These are phyloP conservation scores for Rhodamnia argentea DNA, from an alignment of 345 rosid genomes.

Conservation along the genomic window DNA sequence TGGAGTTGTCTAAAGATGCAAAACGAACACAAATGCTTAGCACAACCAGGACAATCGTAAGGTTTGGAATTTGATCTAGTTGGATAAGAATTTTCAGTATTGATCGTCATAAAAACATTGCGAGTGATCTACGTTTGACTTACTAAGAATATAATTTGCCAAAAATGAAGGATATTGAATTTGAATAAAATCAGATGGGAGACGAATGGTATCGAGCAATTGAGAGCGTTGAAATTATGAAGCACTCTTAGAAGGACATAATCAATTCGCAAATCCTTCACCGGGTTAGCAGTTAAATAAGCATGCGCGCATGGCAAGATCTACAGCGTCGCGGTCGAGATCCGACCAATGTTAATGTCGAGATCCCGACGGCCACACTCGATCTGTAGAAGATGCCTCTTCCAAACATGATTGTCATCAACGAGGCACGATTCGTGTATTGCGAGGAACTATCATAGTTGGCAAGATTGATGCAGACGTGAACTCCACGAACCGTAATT, in stretches of 20 bases:
- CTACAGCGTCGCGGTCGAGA: accelerated
- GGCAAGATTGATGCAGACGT: no score
- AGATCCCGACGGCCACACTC: background rate
- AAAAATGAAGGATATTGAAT: background rate
- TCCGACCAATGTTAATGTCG: background rate
- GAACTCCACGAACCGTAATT: no score
- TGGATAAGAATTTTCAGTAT: background rate
- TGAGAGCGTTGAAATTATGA: background rate
- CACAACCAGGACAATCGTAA: background rate
- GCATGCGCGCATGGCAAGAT: background rate
- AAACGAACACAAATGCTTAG: background rate
- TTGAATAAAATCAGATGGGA: background rate
- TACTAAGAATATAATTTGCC: background rate
- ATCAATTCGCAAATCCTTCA: background rate
- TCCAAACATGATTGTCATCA: background rate
- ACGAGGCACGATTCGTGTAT: no score
- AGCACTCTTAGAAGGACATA: background rate
- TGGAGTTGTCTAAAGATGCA: background rate
- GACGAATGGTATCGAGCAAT: background rate
- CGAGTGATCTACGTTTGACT: background rate
- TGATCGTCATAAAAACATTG: background rate
- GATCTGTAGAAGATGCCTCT: background rate
- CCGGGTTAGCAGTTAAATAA: background rate
- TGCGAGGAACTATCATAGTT: no score
- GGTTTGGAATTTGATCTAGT: background rate